phyloP scores from a whole-genome alignment of 148 eudicot species.

The Silene conica region DNA sequence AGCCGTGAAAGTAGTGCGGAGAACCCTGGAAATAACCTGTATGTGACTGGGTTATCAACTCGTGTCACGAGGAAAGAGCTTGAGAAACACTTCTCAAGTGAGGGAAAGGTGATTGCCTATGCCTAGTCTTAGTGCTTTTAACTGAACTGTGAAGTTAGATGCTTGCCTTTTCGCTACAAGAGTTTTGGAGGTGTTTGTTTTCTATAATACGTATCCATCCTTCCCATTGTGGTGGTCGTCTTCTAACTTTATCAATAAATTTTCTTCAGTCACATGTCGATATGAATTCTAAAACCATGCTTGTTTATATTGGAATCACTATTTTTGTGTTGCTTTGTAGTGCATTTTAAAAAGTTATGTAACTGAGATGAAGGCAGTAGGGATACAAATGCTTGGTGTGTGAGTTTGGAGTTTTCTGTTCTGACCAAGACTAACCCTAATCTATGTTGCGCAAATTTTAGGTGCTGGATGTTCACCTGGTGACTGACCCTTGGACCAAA shows the following conservation, averaged over 20 bases:
- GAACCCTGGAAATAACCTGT: constrained; percentile 91
- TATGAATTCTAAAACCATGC: no score
- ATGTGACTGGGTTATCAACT: constrained; percentile 86
- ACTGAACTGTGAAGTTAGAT: neutral
- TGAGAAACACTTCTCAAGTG: constrained; percentile 80
- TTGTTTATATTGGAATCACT: no score
- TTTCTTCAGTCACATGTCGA: no score
- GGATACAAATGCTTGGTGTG: neutral
- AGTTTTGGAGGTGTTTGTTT: neutral
- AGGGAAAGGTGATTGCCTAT: constrained; percentile 76
- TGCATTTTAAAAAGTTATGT: neutral
- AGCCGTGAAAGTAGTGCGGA: constrained; percentile 71
- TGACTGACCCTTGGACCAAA: constrained; percentile 82
- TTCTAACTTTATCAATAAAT: no score
- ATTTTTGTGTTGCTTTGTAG: no score
- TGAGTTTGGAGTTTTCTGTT: neutral
- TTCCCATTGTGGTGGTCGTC: no score
- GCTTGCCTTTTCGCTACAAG: neutral
- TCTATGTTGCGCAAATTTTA: constrained; percentile 15
- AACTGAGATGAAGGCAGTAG: neutral
- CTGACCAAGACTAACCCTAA: neutral
- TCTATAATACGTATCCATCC: no score
- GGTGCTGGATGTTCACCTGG: constrained; percentile 91
- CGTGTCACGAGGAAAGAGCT: constrained; percentile 72
- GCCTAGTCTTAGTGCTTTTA: neutral